A percentile compares a stretch with the other conserved stretches of the same genome.
These are phyloP conservation scores for Xylaria longipes DNA, from an alignment of 495 filamentous ascomycete genomes.

Conservation along the genomic window DNA sequence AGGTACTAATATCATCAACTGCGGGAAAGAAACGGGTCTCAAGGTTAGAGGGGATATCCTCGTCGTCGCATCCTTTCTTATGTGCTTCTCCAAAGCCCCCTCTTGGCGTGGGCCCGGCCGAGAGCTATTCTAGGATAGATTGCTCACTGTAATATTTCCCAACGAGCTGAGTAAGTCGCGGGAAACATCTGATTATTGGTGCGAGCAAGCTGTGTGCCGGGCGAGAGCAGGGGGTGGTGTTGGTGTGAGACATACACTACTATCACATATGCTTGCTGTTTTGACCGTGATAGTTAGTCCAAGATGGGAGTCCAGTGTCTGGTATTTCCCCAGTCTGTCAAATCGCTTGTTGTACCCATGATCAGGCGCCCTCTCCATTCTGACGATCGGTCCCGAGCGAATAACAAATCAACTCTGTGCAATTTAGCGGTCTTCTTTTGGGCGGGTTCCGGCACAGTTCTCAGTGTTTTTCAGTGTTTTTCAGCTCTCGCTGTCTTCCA, in stretches of 20 bases:
- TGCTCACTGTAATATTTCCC: background rate
- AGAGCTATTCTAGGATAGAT: slow-evolving; percentile 12
- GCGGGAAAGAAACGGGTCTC: slow-evolving; percentile 12
- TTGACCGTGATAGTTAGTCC: background rate
- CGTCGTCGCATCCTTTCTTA: slow-evolving; percentile 14
- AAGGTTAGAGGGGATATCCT: background rate
- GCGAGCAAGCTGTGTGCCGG: background rate
- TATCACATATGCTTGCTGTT: slow-evolving; percentile 13
- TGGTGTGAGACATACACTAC: slow-evolving; percentile 7
- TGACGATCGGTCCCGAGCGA: background rate
- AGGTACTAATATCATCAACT: slow-evolving; percentile 3
- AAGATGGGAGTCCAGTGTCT: background rate
- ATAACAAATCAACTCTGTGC: slow-evolving; percentile 6
- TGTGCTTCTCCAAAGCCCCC: slow-evolving; percentile 1
- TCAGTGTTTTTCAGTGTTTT: background rate
- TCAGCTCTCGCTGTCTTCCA: background rate
- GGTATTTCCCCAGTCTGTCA: background rate
- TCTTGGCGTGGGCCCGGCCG: slow-evolving; percentile 7
- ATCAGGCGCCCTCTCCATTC: background rate
- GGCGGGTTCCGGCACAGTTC: background rate
- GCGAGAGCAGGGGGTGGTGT: slow-evolving; percentile 4
- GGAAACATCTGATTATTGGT: slow-evolving; percentile 6
- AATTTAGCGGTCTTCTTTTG: background rate
- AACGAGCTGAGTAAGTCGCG: slow-evolving; percentile 10
- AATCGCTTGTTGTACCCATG: background rate